Evolutionary conservation across 768 basidiomycete genomes (phyloP), one percentile per base, ranked within the genome.

Genomic region (Russula sp.): DNA sequence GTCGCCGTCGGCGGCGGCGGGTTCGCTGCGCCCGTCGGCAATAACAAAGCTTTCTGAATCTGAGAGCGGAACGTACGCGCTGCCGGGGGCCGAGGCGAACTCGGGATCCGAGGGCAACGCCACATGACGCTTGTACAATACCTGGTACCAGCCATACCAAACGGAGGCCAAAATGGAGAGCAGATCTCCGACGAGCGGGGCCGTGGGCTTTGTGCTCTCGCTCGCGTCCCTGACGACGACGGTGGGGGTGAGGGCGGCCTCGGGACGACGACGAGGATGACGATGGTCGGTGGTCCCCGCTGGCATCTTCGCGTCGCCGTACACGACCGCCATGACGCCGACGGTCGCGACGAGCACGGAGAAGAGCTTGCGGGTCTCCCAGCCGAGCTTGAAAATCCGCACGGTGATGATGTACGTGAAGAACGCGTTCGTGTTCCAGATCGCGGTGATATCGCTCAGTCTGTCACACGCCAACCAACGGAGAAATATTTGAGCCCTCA

Each of bases 341-440:
- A 84, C 63, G 39, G 88, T 93, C 0, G 96, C 95, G 31, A 96
- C 74, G 14, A 81, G 70, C 18, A 98, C 94, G 14, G 92, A 87
- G 31, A 82, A 71, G 37, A 94, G 74, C 48, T 82, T 86, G 50
- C 82, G 77, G 16, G 79, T 66, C 64, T 89, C 82, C 88, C 87
- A 87, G 67, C 78, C 76, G 31, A 84, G 75, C 22, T 80, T 76
- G 64, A 87, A 85, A 3, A 93, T 68, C 68, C 83, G 83, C 64
- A 94, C 84, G n/a, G 87, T 83, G 72, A 98, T 83, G 32, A 93
- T 72, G 71, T 98, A 98, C 6, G 91, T 89, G 73, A 93, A 94
- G 77, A 98, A 94, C 0, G 91, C 88, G 69, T 89, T 91, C 8
- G 89, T 86, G 71, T 96, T 95, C 85, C 90, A 93, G 32, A 94